A percentile compares a stretch with the other conserved stretches of the same genome.
Evolutionary conservation across 2,329 filamentous ascomycete species (phyloP).

Genomic region (Aspergillus spinulosporus): DNA sequence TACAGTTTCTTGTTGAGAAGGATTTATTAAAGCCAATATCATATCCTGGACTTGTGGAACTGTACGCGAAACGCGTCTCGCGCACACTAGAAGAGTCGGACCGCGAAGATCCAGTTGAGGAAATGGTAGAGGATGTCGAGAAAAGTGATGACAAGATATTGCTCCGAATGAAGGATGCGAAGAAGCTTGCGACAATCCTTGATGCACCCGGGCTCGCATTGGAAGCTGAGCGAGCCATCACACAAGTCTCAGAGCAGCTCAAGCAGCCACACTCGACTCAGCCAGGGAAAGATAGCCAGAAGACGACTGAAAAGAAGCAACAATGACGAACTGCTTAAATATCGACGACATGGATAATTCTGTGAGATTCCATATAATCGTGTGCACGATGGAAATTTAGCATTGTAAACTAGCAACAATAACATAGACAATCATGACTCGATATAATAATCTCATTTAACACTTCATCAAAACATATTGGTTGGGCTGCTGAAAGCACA

Average conservation of each 20-base stretch:
- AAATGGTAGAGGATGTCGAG: conserved; percentile 37
- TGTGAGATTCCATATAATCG: neutral
- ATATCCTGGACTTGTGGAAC: conserved; percentile 68
- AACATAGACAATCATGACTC: conserved; percentile 6
- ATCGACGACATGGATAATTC: neutral
- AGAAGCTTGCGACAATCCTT: conserved; percentile 61
- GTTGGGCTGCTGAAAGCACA: neutral
- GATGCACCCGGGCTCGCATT: conserved; percentile 68
- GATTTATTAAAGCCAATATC: conserved; percentile 67
- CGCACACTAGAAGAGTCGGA: conserved; percentile 31
- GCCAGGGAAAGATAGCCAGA: conserved; percentile 20
- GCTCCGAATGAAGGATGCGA: conserved; percentile 51
- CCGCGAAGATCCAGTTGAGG: conserved; percentile 30
- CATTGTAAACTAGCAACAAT: conserved; percentile 1
- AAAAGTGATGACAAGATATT: conserved; percentile 50
- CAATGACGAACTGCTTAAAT: neutral
- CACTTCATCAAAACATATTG: too few relatives aligned
- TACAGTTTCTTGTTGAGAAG: conserved; percentile 77
- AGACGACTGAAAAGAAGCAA: conserved; percentile 24
- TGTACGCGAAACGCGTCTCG: conserved; percentile 61
- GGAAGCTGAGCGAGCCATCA: conserved; percentile 73
- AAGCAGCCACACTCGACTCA: conserved; percentile 24
- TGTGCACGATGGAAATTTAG: neutral
- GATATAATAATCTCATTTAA: neutral
- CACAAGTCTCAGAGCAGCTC: conserved; percentile 61